phyloP scores from a whole-genome alignment of 1,139 yeast species.

The Lodderomyces metapsilosis region DNA sequence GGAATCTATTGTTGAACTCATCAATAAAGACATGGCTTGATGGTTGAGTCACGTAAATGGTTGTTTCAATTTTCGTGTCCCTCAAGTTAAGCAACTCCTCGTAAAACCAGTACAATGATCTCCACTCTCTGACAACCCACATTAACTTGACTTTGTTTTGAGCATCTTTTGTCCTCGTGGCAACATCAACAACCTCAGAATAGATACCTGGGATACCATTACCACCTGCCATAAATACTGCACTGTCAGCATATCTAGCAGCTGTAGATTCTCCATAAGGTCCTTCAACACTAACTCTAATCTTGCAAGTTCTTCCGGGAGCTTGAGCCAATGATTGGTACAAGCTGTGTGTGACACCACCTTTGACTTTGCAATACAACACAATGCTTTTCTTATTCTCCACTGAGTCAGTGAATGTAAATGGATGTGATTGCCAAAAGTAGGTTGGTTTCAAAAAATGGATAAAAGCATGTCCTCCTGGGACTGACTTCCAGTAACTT shows the following conservation, averaged over 20 bases:
- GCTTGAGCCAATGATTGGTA: constrained; percentile 27
- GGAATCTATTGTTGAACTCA: constrained; percentile 4
- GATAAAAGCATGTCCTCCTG: constrained; percentile 55
- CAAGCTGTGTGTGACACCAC: constrained; percentile 37
- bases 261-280: constrained; percentile 38
- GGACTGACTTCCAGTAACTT: constrained; percentile 37
- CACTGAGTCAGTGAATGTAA: constrained; percentile 30
- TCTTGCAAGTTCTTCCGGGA: constrained; percentile 25
- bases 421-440: constrained; percentile 47
- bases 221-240: constrained; percentile 45
- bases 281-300: constrained; percentile 40
- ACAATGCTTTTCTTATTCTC: constrained; percentile 23
- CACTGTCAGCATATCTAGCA: constrained; percentile 29
- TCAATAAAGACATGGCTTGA: constrained; percentile 6
- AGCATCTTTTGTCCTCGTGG: constrained; percentile 7
- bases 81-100: constrained; percentile 29
- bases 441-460: constrained; percentile 39
- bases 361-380: constrained; percentile 34
- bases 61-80: constrained; percentile 25
- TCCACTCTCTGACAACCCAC: constrained; percentile 31
- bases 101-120: constrained; percentile 33
- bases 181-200: constrained; percentile 33
- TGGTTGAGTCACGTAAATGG: constrained; percentile 34
- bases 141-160: constrained; percentile 5
- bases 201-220: constrained; percentile 45